Conservation (phyloP, 2,329 filamentous ascomycete species). For the Scytalidium lignicola region DNA sequence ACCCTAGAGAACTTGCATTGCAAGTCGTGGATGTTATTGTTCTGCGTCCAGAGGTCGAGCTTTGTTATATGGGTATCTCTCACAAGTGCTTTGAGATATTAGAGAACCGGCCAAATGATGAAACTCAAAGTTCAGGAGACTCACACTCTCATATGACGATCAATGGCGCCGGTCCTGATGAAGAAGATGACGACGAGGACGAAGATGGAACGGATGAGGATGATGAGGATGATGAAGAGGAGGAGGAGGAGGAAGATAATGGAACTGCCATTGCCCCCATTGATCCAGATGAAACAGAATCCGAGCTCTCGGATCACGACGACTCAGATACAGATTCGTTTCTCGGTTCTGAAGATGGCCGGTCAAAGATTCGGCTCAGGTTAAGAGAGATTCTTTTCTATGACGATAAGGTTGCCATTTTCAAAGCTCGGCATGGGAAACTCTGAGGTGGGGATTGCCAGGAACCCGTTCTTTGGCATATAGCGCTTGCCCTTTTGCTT, state of each 20-base stretch:
- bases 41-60: constrained; percentile 67
- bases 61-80: constrained; percentile 74
- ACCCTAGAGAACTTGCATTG: constrained; percentile 66
- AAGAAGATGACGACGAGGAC: constrained; percentile 39
- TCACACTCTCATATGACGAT: constrained; percentile 26
- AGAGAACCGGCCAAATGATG: constrained; percentile 51
- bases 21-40: constrained; percentile 76
- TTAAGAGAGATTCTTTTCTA: constrained; percentile 79
- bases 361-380: constrained; percentile 45
- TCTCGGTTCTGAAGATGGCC: constrained; percentile 38
- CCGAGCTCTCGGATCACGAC: constrained; percentile 35
- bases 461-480: neutral
- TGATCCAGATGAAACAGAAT: constrained; percentile 31
- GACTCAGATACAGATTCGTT: constrained; percentile 46
- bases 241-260: constrained; percentile 34
- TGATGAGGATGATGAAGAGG: constrained; percentile 40
- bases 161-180: constrained; percentile 29
- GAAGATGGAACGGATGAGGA: constrained; percentile 43
- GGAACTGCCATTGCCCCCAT: constrained; percentile 25
- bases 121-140: constrained; percentile 22
- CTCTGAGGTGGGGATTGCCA: constrained; percentile 26
- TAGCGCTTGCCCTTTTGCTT: neutral
- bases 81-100: constrained; percentile 78
- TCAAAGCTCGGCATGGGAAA: constrained; percentile 65
- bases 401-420: constrained; percentile 77